A percentile compares a stretch with the other conserved stretches of the same genome.
Conservation (phyloP, 768 basidiomycete genomes). For the Russula ochroleuca region DNA sequence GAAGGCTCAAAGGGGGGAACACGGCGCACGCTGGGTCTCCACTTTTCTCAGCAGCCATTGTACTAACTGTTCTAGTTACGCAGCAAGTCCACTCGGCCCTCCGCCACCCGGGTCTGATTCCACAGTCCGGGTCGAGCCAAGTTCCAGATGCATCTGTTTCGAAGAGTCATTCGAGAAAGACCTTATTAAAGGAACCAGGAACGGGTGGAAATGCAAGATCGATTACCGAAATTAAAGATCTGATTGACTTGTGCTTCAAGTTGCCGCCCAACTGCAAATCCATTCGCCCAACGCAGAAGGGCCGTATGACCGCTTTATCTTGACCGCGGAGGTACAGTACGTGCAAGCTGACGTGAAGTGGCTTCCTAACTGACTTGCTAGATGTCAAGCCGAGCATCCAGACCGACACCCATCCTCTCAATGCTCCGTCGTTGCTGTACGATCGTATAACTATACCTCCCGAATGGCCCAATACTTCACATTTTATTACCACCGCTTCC, state of each 20-base stretch:
- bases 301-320: neutral
- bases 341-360: neutral
- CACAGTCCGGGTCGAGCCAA: neutral
- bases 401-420: neutral
- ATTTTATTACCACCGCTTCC: too few species aligned
- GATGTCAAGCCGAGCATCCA: neutral
- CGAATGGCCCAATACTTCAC: too few species aligned
- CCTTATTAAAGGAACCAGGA: constrained; percentile 13
- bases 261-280: neutral
- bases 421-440: neutral
- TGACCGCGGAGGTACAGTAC: neutral
- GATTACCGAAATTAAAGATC: constrained; percentile 14
- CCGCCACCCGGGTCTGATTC: neutral
- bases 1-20: neutral
- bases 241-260: neutral
- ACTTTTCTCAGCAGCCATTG: neutral
- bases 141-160: constrained; percentile 7
- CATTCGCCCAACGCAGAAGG: too few species aligned
- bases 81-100: neutral
- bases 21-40: neutral
- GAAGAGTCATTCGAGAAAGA: constrained; percentile 3
- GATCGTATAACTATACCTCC: too few species aligned
- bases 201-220: neutral
- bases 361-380: neutral
- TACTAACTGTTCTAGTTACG: neutral